A percentile compares a stretch with the other conserved stretches of the same genome.
Conservation (phyloP, 805 yeast species). For the Saccharomycopsis schoenii region DNA sequence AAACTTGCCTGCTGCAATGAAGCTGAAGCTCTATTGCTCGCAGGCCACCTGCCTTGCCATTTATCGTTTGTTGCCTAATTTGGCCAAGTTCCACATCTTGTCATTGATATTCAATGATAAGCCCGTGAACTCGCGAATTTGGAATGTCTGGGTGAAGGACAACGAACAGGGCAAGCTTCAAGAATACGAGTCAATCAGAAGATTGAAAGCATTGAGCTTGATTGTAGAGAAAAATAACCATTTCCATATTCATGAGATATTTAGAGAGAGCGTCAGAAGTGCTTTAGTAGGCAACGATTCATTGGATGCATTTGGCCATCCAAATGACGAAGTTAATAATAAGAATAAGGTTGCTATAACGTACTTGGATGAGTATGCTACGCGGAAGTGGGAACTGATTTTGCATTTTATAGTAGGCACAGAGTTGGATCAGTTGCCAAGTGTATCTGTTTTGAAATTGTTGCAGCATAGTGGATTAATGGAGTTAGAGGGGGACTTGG, state of each 20-base stretch:
- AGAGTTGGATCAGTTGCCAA: slow-evolving; percentile 56
- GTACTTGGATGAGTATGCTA: slow-evolving; percentile 70
- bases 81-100: slow-evolving; percentile 85
- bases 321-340: slow-evolving; percentile 27
- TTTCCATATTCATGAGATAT: slow-evolving; percentile 57
- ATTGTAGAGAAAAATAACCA: slow-evolving; percentile 47
- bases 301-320: slow-evolving; percentile 65
- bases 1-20: slow-evolving; percentile 80
- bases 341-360: slow-evolving; percentile 49
- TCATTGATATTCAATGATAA: slow-evolving; percentile 74
- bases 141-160: slow-evolving; percentile 69
- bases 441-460: slow-evolving; percentile 70
- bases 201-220: slow-evolving; percentile 67
- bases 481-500: slow-evolving; percentile 43
- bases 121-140: slow-evolving; percentile 53
- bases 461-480: slow-evolving; percentile 76
- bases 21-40: slow-evolving; percentile 67
- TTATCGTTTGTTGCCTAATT: slow-evolving; percentile 77
- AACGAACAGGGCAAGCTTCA: slow-evolving; percentile 33
- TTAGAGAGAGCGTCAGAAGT: slow-evolving; percentile 63
- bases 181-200: slow-evolving; percentile 67
- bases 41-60: slow-evolving; percentile 95
- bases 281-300: slow-evolving; percentile 76
- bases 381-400: slow-evolving; percentile 88
- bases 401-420: slow-evolving; percentile 98